Conservation (phyloP, 2,329 filamentous ascomycete genomes). For the Exophiala sp. region DNA sequence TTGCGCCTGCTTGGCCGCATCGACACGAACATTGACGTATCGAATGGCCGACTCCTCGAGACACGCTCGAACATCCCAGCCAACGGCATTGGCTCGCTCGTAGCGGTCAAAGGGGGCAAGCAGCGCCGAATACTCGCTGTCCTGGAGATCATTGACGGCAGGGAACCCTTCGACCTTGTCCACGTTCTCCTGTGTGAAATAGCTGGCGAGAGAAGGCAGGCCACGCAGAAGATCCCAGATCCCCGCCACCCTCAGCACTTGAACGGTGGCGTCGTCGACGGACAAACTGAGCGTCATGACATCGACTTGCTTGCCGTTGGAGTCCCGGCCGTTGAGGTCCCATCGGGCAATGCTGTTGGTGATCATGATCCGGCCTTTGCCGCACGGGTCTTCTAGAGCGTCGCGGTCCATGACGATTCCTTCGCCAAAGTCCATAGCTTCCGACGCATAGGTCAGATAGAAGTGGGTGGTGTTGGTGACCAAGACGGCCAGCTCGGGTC, state of each 20-base stretch:
- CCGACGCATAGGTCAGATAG: slow-evolving; percentile 24
- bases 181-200: slow-evolving; percentile 2
- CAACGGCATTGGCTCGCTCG: slow-evolving; percentile 4
- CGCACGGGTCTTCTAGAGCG: slow-evolving; percentile 15
- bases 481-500: slow-evolving; percentile 22
- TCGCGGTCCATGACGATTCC: slow-evolving; percentile 12
- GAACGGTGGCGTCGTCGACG: slow-evolving; percentile 23
- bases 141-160: background rate
- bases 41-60: slow-evolving; percentile 3
- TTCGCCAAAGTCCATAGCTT: slow-evolving; percentile 19
- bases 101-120: background rate
- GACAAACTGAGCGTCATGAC: slow-evolving; percentile 25
- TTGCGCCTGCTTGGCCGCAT: background rate
- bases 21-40: slow-evolving; percentile 1
- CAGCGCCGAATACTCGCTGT: background rate
- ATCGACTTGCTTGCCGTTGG: slow-evolving; percentile 11
- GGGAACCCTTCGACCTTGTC: background rate
- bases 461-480: slow-evolving; percentile 15
- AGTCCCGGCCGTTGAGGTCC: slow-evolving; percentile 12
- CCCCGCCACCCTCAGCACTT: slow-evolving; percentile 7
- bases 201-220: slow-evolving; percentile 26
- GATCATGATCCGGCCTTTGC: slow-evolving; percentile 24
- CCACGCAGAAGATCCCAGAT: slow-evolving; percentile 12
- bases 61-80: slow-evolving; percentile 7
- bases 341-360: slow-evolving; percentile 26